Evolutionary conservation across 116 monocot species (phyloP), one percentile per base, ranked within the genome.

Genomic region (Papilionanthe hybrid): DNA sequence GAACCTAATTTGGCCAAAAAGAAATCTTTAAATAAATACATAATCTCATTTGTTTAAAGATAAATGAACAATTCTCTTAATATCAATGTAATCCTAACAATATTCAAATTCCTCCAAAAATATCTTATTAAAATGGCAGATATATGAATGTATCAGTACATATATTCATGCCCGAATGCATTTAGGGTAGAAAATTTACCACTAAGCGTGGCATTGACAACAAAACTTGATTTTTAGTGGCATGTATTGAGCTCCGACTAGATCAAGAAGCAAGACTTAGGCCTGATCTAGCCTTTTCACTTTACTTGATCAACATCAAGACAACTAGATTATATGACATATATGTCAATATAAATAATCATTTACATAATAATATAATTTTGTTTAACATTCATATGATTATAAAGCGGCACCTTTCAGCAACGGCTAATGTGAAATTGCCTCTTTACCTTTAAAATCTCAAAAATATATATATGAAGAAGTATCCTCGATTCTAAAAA

Each of bases 51-150:
- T 68, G 13, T 68, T 68, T 30, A 13, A 68, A 68, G 3, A 68
- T 30, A 11, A 4, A 5, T 68, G 30, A 22, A 63, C 23, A 60
- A 60, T 22, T 12, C n/a, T 60, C 6, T 25, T 23, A 60, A 60
- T 29, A 25, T 68, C 68, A 68, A 27, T 13, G 23, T 68, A 29
- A 30, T 68, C 68, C 23, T 13, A 29, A 68, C 6, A 68, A 68
- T 68, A 30, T 68, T 68, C 68, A 68, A 22, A 68, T 19, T 74
- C 23, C 12, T 3, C 19, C 11, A 78, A 63, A 78, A n/a, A 78
- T 37, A 23, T 19, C 42, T 20, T 30, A 69, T 69, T n/a, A 69
- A 17, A 69, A 69, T 32, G 37, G 37, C 5, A 69, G 3, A 37
- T 29, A 17, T 69, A 12, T 69, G 69, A 12, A 69, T 69, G 37